Evolutionary conservation across 2,329 filamentous ascomycete genomes (phyloP).

Genomic region (Phaeosphaeria sp.): DNA sequence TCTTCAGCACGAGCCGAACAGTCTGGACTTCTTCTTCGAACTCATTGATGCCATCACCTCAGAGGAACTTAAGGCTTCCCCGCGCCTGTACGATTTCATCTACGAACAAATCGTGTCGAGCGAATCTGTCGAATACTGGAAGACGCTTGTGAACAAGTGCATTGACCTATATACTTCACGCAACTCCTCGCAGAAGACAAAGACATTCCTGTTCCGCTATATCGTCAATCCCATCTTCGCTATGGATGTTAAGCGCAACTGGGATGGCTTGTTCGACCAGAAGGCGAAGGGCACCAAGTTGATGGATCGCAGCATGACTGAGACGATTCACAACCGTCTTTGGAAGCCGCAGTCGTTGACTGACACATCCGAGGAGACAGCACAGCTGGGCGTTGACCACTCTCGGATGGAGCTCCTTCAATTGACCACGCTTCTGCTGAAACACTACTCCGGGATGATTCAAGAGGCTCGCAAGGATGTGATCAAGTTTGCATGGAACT

Average conservation of each 20-base stretch:
- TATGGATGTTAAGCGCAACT: slow-evolving; percentile 91
- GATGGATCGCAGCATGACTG: slow-evolving; percentile 86
- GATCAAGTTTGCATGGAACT: slow-evolving; percentile 99
- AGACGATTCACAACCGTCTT: slow-evolving; percentile 88
- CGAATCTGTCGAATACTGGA: slow-evolving; percentile 86
- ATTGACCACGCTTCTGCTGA: slow-evolving; percentile 91
- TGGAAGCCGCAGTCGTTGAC: slow-evolving; percentile 85
- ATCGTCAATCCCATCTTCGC: slow-evolving; percentile 95
- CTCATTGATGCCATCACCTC: slow-evolving; percentile 84
- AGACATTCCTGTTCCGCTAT: slow-evolving; percentile 89
- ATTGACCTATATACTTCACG: slow-evolving; percentile 86
- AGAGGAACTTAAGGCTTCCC: slow-evolving; percentile 79
- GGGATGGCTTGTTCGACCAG: slow-evolving; percentile 61
- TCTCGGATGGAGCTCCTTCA: slow-evolving; percentile 96
- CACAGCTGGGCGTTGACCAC: slow-evolving; percentile 88
- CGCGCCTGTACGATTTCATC: slow-evolving; percentile 80
- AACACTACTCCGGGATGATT: slow-evolving; percentile 87
- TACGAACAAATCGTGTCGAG: slow-evolving; percentile 85
- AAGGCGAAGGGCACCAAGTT: slow-evolving; percentile 69
- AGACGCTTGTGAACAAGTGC: slow-evolving; percentile 79
- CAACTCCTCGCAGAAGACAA: slow-evolving; percentile 82
- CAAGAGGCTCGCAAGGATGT: slow-evolving; percentile 96
- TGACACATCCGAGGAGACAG: slow-evolving; percentile 82
- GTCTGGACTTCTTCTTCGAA: slow-evolving; percentile 83
- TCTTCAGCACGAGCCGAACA: slow-evolving; percentile 74